A percentile compares a stretch with the other conserved stretches of the same genome.
These are phyloP conservation scores for Vicia faba DNA, from an alignment of 306 rosid genomes.

Conservation along the genomic window DNA sequence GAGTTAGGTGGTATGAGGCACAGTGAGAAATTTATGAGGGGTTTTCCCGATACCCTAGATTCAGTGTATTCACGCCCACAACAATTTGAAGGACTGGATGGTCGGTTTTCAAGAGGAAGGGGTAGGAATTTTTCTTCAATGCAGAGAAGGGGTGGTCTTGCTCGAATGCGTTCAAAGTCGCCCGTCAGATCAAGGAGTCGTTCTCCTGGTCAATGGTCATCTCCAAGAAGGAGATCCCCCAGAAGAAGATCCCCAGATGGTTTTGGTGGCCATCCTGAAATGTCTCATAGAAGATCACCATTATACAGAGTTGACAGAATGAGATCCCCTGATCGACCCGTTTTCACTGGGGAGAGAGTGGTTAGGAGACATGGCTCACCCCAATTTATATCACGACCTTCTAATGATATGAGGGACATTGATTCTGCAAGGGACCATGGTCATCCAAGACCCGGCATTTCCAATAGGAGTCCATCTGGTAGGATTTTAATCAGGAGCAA, in stretches of 20 bases:
- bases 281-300: constrained; percentile 65
- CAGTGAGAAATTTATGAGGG: constrained; percentile 62
- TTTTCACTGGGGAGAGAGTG: constrained; percentile 61
- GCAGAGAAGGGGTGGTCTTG: constrained; percentile 64
- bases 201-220: constrained; percentile 75
- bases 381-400: constrained; percentile 52
- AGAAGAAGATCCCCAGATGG: constrained; percentile 81
- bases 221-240: constrained; percentile 78
- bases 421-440: constrained; percentile 73
- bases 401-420: constrained; percentile 73
- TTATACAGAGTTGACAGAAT: constrained; percentile 67
- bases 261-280: constrained; percentile 69
- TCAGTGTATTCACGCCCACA: constrained; percentile 61
- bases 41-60: constrained; percentile 52
- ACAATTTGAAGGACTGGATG: constrained; percentile 57
- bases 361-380: constrained; percentile 70
- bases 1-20: constrained; percentile 67
- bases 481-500: constrained; percentile 57
- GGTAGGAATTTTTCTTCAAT: constrained; percentile 61
- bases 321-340: constrained; percentile 81
- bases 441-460: constrained; percentile 64
- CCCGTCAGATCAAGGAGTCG: constrained; percentile 80
- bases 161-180: constrained; percentile 67
- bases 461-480: constrained; percentile 62
- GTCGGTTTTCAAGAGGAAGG: constrained; percentile 69